Conservation (phyloP, 2,329 filamentous ascomycete species). For the Rutstroemia sp. region DNA sequence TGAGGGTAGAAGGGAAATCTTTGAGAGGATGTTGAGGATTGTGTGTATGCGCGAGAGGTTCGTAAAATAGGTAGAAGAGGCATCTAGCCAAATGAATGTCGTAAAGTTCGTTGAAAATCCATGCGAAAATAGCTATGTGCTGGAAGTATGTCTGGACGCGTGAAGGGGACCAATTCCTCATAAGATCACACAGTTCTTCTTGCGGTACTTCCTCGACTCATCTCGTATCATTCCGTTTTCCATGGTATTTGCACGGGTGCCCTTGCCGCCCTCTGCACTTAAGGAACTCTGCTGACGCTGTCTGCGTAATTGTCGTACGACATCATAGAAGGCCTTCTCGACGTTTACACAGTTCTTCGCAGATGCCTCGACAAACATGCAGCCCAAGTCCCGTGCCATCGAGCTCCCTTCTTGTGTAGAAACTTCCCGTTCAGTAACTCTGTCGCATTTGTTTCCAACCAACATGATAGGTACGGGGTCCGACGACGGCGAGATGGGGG, state of each 20-base stretch:
- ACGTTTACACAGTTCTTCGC: slow-evolving; percentile 98
- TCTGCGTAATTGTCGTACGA: slow-evolving; percentile 81
- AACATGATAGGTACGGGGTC: slow-evolving; percentile 87
- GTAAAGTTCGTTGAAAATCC: slow-evolving; percentile 18
- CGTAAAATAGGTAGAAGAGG: slow-evolving; percentile 7
- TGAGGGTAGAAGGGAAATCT: slow-evolving; percentile 16
- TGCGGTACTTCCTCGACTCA: slow-evolving; percentile 23
- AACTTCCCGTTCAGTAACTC: slow-evolving; percentile 91
- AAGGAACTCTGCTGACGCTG: slow-evolving; percentile 52
- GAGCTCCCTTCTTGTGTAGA: slow-evolving; percentile 94
- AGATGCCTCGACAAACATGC: slow-evolving; percentile 94
- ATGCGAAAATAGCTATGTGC: slow-evolving; percentile 11
- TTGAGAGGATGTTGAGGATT: slow-evolving; percentile 4
- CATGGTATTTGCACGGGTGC: slow-evolving; percentile 16
- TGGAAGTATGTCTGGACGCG: slow-evolving; percentile 6
- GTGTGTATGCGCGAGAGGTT: neutral
- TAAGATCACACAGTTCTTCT: slow-evolving; percentile 29
- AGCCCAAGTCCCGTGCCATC: slow-evolving; percentile 83
- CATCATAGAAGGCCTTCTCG: slow-evolving; percentile 97
- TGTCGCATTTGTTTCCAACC: slow-evolving; percentile 96
- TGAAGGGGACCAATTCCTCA: slow-evolving; percentile 18
- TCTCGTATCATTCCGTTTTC: slow-evolving; percentile 22
- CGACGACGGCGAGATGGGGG: slow-evolving; percentile 40
- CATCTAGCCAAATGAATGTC: slow-evolving; percentile 17
- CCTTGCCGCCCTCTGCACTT: slow-evolving; percentile 18